Evolutionary conservation across 2,329 filamentous ascomycete genomes (phyloP).

Genomic region (Neurospora crassa): DNA sequence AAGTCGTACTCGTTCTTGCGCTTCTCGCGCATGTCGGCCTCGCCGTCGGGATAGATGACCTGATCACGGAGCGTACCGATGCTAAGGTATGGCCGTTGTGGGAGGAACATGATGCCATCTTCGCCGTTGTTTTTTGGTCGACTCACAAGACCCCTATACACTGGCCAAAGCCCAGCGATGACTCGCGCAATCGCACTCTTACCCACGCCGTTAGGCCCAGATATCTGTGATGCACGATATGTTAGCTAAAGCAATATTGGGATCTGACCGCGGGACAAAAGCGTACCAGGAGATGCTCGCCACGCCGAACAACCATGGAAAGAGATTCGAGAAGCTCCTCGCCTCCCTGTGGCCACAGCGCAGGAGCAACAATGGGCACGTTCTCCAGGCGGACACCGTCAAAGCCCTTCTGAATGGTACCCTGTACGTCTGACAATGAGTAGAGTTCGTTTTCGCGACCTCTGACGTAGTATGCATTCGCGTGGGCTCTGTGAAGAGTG

Average conservation of each 20-base stretch:
- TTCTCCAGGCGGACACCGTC: conserved; percentile 90
- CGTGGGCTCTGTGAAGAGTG: conserved; percentile 87
- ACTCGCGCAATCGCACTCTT: conserved; percentile 85
- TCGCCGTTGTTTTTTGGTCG: conserved; percentile 70
- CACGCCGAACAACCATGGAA: conserved; percentile 78
- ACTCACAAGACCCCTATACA: conserved; percentile 86
- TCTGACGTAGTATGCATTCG: conserved; percentile 71
- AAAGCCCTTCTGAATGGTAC: conserved; percentile 88
- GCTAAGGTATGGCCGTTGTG: conserved; percentile 85
- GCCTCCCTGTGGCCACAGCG: conserved; percentile 78
- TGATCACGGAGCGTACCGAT: conserved; percentile 91
- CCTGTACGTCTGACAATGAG: conserved; percentile 84
- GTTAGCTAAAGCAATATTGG: not conserved
- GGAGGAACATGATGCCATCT: conserved; percentile 97
- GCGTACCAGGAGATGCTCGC: conserved; percentile 73
- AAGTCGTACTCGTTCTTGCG: conserved; percentile 71
- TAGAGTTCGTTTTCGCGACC: conserved; percentile 68
- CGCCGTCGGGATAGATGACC: conserved; percentile 94
- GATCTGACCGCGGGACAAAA: not conserved
- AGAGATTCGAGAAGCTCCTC: conserved; percentile 85
- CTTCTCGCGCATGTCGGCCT: conserved; percentile 82
- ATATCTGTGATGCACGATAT: conserved; percentile 45
- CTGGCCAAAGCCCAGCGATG: conserved; percentile 88
- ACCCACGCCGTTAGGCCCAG: conserved; percentile 87
- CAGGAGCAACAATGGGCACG: conserved; percentile 84